A percentile compares a stretch with the other conserved stretches of the same genome.
Evolutionary conservation across 2,329 filamentous ascomycete species (phyloP).

Genomic region (Amauroascus niger): DNA sequence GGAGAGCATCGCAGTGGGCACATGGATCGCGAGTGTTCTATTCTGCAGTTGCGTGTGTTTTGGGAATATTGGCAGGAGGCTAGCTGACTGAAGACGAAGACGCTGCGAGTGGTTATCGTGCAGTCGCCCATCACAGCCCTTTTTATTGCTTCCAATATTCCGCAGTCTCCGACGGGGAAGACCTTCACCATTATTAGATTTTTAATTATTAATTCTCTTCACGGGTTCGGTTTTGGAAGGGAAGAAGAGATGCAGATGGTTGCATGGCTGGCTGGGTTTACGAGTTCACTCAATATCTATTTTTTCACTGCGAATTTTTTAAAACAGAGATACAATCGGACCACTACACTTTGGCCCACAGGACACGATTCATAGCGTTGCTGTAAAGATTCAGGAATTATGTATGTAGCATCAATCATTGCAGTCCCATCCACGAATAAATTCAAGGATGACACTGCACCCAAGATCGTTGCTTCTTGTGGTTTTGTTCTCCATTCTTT

Average conservation of each 20-base stretch:
- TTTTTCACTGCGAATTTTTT: too few relatives aligned
- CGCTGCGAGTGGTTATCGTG: background rate
- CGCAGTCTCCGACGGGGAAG: background rate
- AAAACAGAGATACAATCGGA: too few relatives aligned
- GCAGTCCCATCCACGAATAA: constrained; percentile 45
- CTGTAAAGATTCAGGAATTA: too few relatives aligned
- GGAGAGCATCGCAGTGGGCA: constrained; percentile 52
- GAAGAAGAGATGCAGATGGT: too few relatives aligned
- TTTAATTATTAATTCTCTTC: constrained; percentile 5
- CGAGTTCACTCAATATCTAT: too few relatives aligned
- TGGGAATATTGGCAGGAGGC: constrained; percentile 79
- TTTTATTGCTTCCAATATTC: background rate
- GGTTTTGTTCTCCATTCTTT: constrained; percentile 26
- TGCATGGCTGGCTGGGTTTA: background rate
- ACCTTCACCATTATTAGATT: background rate
- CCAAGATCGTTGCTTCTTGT: constrained; percentile 43
- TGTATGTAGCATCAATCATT: constrained; percentile 50
- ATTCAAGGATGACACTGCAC: constrained; percentile 45
- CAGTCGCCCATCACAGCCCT: background rate
- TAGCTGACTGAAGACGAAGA: constrained; percentile 30
- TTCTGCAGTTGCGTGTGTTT: constrained; percentile 95
- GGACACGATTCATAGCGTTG: too few relatives aligned
- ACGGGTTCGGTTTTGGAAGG: background rate
- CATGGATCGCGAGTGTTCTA: constrained; percentile 86
- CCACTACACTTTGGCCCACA: background rate